These are phyloP conservation scores for Carex myosuroides DNA, from an alignment of 176 grass and related monocot species.

Conservation along the genomic window DNA sequence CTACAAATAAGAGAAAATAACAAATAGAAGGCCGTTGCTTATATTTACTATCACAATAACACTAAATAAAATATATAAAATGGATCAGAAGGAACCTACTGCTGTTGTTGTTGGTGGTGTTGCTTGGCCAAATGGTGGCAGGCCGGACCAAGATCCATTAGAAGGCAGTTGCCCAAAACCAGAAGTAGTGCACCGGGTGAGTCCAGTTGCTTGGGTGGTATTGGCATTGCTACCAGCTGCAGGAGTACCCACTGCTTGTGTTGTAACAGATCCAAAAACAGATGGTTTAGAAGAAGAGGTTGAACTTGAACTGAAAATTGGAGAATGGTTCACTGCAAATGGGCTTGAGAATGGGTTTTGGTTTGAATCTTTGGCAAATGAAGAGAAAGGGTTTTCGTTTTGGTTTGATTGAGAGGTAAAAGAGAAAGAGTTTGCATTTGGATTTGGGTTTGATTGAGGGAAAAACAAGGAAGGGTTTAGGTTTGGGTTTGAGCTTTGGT, in stretches of 20 bases:
- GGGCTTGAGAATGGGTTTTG: conserved; percentile 5
- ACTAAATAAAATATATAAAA: not conserved
- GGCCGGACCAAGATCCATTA: not conserved
- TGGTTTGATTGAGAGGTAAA: conserved; percentile 7
- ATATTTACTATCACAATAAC: not conserved
- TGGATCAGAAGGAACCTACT: conserved; percentile 4
- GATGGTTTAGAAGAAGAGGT: not conserved
- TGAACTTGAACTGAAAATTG: conserved; percentile 11
- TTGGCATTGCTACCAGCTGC: not conserved
- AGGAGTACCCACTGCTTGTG: not conserved
- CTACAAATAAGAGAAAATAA: conserved; percentile 4
- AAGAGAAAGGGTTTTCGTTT: not conserved
- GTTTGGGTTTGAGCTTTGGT: not conserved
- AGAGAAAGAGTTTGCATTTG: not conserved
- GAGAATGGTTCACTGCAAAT: not conserved
- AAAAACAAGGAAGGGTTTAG: not conserved
- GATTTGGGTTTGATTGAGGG: conserved; percentile 14
- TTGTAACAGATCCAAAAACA: conserved; percentile 3
- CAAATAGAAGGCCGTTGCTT: not conserved
- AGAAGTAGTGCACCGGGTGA: not conserved
- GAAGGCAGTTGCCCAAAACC: not conserved
- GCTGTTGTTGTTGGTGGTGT: not conserved
- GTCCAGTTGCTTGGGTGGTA: not conserved
- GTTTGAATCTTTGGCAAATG: not conserved
- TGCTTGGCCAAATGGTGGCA: not conserved